These are phyloP conservation scores for Cutaneotrichosporon sp. DNA, from an alignment of 1,284 basidiomycete species.

Conservation along the genomic window DNA sequence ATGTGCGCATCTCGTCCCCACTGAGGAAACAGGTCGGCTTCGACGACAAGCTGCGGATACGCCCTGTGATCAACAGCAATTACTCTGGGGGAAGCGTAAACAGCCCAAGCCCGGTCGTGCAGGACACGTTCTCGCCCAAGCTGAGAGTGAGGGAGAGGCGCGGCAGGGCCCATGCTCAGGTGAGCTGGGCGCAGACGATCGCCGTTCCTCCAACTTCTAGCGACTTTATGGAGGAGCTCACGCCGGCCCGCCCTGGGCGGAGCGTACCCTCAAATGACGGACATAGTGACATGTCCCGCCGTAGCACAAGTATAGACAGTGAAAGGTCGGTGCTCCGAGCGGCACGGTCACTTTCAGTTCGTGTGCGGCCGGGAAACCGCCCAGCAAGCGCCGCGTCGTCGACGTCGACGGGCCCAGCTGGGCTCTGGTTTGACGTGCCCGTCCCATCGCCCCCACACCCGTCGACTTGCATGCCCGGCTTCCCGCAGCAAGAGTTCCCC, in stretches of 20 bases:
- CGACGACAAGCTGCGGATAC: conserved; percentile 5
- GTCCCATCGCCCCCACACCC: conserved; percentile 11
- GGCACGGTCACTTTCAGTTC: not conserved
- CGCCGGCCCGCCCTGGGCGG: not conserved
- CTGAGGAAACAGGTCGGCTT: conserved; percentile 21
- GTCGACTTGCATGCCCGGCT: conserved; percentile 19
- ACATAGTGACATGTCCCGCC: not conserved
- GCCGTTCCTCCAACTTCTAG: not conserved
- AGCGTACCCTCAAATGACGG: not conserved
- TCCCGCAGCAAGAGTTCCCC: conserved; percentile 16
- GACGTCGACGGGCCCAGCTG: not conserved
- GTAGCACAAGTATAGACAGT: not conserved
- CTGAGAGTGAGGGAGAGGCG: not conserved
- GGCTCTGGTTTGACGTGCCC: conserved; percentile 5
- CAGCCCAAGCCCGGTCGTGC: not conserved
- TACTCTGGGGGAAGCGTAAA: not conserved
- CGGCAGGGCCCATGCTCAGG: conserved; percentile 4
- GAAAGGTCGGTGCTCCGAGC: not conserved
- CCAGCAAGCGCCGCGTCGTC: not conserved
- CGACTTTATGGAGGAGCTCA: not conserved
- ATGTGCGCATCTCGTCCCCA: conserved; percentile 19
- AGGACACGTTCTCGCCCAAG: not conserved
- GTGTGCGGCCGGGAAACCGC: not conserved
- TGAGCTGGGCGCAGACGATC: conserved; percentile 19
- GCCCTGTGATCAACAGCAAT: not conserved